Base-by-base conservation (phyloP, 495 filamentous ascomycete species). In the Sordaria brevicollis region DNA sequence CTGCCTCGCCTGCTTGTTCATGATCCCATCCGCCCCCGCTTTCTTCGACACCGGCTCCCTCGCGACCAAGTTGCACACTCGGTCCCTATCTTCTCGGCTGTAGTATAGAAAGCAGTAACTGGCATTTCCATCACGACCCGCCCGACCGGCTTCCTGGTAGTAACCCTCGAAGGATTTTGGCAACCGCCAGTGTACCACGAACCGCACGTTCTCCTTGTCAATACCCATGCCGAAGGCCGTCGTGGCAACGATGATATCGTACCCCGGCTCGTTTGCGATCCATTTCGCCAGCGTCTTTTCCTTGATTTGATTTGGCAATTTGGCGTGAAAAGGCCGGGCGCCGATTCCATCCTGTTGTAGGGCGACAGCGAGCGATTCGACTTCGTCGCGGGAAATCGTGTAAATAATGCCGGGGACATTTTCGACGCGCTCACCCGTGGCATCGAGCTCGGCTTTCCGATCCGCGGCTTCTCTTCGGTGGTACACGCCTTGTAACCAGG, bases 191-290 rank as follows among this genome's bases (percentile, higher is more conserved):
- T 98, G 94, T 4, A 96, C 87, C 2, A 98, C 93, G 74, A 97
- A 97, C 3, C 94, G 88, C 17, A 98, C 94, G 73, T 95, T 89
- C 35, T 94, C 87, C 79, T 97, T 97, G 75, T 97, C 93, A 73
- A 99, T 97, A 4, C 94, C 94, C 94, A 99, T 97, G 7, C 94
- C 94, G 71, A 97, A 97, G 0, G 94, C 94, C 3, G 93, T 97
- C 0, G 94, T 97, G 5, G 94, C 94, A 43, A 97, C 92, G 57
- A 97, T 93, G 65, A 97, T 89, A 73, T 94, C 92, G 77, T 95
- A 97, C 6, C 89, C 88, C 13, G 84, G 81, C 62, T 87, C 84
- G 71, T 91, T 90, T 17, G 86, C 86, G 39, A 95, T 87, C 94
- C 94, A 98, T 37, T 88, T 87, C 4, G 84, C 75, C 35, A 92